Evolutionary conservation across 1,284 basidiomycete genomes (phyloP).

Genomic region (Anthracocystis panici-leucophaei): DNA sequence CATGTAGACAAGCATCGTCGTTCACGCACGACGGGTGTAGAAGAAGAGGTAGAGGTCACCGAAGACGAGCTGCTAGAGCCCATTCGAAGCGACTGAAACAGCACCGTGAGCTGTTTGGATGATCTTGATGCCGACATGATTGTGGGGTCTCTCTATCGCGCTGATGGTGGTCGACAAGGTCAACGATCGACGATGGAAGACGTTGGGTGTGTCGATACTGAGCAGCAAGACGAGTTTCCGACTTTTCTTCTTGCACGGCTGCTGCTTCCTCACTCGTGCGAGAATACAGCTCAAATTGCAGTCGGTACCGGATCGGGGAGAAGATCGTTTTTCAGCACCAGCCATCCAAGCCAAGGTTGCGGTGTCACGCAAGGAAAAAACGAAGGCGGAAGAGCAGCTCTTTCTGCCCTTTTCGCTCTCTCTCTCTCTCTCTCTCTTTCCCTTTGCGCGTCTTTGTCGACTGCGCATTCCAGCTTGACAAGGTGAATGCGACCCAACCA

Average conservation of each 20-base stretch:
- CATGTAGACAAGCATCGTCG: slow-evolving; percentile 45
- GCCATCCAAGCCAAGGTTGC: slow-evolving; percentile 10
- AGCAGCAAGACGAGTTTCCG: neutral
- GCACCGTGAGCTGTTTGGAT: slow-evolving; percentile 27
- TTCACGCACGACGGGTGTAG: neutral
- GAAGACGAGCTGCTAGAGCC: slow-evolving; percentile 20
- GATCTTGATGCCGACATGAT: slow-evolving; percentile 31
- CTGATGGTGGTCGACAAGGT: slow-evolving; percentile 1
- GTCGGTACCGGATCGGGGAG: slow-evolving; percentile 19
- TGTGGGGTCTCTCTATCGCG: no score
- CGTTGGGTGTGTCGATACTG: neutral
- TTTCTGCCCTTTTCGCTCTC: neutral
- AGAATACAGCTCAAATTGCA: slow-evolving; percentile 1
- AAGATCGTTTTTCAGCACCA: slow-evolving; percentile 18
- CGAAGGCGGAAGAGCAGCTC: neutral
- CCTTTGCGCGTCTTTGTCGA: slow-evolving; percentile 7
- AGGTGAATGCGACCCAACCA: neutral
- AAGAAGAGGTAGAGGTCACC: slow-evolving; percentile 13
- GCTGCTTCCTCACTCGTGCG: slow-evolving; percentile 16
- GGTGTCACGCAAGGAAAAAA: neutral
- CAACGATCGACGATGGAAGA: neutral
- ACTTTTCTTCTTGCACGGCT: slow-evolving; percentile 20
- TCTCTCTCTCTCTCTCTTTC: neutral
- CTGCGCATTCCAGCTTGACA: slow-evolving; percentile 6
- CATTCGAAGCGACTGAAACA: slow-evolving; percentile 41